These are phyloP conservation scores for bread wheat (Triticum aestivum) DNA, from an alignment of 176 grass and related monocot genomes.

Conservation along the genomic window DNA sequence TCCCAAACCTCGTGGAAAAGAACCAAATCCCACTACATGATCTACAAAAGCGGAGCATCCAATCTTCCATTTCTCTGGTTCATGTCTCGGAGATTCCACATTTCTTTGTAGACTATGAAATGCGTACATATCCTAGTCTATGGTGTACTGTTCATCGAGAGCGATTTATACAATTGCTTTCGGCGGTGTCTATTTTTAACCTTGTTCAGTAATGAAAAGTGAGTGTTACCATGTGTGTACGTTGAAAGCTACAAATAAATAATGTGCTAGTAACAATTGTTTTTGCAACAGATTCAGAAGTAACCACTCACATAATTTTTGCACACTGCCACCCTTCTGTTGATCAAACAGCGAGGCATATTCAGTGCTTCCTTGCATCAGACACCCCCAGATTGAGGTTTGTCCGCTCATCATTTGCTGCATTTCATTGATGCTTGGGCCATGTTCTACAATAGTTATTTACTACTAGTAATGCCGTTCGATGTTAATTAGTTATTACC, in stretches of 20 bases:
- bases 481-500: too few species aligned
- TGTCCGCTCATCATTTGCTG: too few species aligned
- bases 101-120: not conserved
- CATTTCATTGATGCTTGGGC: too few species aligned
- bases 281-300: not conserved
- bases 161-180: not conserved
- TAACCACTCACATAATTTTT: not conserved
- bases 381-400: too few species aligned
- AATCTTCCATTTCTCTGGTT: constrained; percentile 1
- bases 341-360: not conserved
- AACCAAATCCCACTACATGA: constrained; percentile 22
- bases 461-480: too few species aligned
- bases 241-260: too few species aligned
- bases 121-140: not conserved
- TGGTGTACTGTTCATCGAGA: not conserved
- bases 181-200: not conserved
- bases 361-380: not conserved
- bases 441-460: too few species aligned
- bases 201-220: not conserved
- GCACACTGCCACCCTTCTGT: not conserved
- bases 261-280: too few species aligned
- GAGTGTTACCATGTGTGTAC: not conserved
- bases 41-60: constrained; percentile 21
- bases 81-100: not conserved
- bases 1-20: constrained; percentile 48